These are phyloP conservation scores for Ilex asprella DNA, from an alignment of 257 asterid genomes.

Conservation along the genomic window DNA sequence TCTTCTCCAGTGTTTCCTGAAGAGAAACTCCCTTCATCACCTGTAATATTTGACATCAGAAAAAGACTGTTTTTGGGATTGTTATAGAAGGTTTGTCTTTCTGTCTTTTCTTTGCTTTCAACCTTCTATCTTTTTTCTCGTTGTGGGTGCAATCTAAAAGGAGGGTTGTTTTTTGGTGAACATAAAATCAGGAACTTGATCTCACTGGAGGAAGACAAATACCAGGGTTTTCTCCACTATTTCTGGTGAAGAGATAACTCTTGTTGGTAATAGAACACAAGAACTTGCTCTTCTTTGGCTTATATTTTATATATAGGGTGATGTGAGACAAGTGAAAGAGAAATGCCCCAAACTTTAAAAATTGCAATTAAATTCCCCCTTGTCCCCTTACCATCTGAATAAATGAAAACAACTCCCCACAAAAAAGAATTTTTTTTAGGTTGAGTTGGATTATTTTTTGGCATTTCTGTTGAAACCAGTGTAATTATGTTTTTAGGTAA, in stretches of 20 bases:
- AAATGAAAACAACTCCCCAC: no score
- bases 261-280: constrained; percentile 16
- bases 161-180: constrained; percentile 14
- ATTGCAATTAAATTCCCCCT: neutral
- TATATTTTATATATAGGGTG: constrained; percentile 41
- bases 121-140: constrained; percentile 4
- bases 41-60: constrained; percentile 36
- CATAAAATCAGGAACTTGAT: constrained; percentile 18
- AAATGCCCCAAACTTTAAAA: constrained; percentile 15
- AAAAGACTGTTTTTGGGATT: neutral
- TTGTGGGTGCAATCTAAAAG: neutral
- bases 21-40: constrained; percentile 46
- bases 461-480: neutral
- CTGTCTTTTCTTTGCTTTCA: neutral
- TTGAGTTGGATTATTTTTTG: neutral
- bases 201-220: constrained; percentile 35
- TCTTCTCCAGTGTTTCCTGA: constrained; percentile 37
- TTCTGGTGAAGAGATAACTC: constrained; percentile 22
- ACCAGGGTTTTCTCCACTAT: constrained; percentile 35
- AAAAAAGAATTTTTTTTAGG: no score
- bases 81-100: neutral
- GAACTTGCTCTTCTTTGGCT: constrained; percentile 55
- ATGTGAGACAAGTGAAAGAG: constrained; percentile 31
- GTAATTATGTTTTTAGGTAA: no score
- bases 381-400: neutral